Conservation (phyloP, 2,329 filamentous ascomycete species). For the Claviceps sp. region DNA sequence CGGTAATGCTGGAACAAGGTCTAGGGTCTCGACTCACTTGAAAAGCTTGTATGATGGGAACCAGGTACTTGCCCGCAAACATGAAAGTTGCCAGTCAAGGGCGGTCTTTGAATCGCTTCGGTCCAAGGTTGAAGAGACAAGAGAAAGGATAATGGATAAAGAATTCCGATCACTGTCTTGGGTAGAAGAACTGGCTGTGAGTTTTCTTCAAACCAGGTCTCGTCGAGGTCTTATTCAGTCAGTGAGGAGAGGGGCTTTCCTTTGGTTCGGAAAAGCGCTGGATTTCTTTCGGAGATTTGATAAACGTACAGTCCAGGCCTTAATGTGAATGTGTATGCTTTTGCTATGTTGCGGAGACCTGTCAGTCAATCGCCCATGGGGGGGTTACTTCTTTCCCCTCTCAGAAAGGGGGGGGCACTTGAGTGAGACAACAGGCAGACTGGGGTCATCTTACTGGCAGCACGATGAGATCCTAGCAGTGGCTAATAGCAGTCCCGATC, state of each 20-base stretch:
- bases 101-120: slow-evolving; percentile 12
- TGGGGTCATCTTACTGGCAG: slow-evolving; percentile 20
- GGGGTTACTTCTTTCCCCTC: slow-evolving; percentile 19
- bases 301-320: slow-evolving; percentile 15
- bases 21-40: slow-evolving; percentile 37
- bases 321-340: slow-evolving; percentile 18
- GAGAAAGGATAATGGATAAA: slow-evolving; percentile 17
- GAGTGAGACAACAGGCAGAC: slow-evolving; percentile 23
- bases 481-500: slow-evolving; percentile 21
- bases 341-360: slow-evolving; percentile 17
- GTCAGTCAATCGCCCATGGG: slow-evolving; percentile 18
- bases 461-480: slow-evolving; percentile 17
- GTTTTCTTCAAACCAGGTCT: slow-evolving; percentile 23
- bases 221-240: slow-evolving; percentile 24
- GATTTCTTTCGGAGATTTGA: slow-evolving; percentile 26
- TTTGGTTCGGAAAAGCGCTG: slow-evolving; percentile 15
- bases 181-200: slow-evolving; percentile 17
- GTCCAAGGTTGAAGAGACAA: slow-evolving; percentile 21
- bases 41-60: slow-evolving; percentile 42
- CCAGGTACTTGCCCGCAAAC: slow-evolving; percentile 43
- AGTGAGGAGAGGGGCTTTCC: slow-evolving; percentile 15
- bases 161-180: slow-evolving; percentile 27
- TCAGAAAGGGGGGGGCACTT: slow-evolving; percentile 9
- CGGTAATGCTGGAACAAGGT: slow-evolving; percentile 17
- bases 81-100: slow-evolving; percentile 32